Conservation (phyloP, 768 basidiomycete species). For the Pleurotus citrinopileatus region DNA sequence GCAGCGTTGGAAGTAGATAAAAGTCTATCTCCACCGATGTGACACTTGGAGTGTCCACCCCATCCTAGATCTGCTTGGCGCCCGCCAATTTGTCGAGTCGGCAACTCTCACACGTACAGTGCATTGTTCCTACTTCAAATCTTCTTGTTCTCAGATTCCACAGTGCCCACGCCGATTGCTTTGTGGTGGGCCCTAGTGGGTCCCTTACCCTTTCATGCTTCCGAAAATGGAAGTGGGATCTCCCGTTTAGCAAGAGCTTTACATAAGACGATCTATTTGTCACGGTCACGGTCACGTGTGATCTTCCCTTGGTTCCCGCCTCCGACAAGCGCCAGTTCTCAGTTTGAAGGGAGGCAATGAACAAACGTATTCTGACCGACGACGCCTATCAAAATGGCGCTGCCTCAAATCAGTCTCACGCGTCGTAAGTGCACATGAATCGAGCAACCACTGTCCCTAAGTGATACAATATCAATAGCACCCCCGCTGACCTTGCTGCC, state of each 20-base stretch:
- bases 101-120: neutral
- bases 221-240: neutral
- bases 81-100: neutral
- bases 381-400: constrained; percentile 2
- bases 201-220: constrained; percentile 1
- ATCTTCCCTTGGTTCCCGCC: neutral
- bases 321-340: neutral
- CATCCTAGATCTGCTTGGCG: neutral
- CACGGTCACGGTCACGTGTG: constrained; percentile 7
- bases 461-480: constrained; percentile 23
- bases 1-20: too few species aligned
- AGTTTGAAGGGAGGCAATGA: constrained; percentile 13
- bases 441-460: constrained; percentile 13
- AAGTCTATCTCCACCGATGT: too few species aligned
- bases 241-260: neutral
- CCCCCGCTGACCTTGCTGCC: constrained; percentile 47
- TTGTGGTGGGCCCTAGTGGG: constrained; percentile 1
- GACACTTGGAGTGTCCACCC: too few species aligned
- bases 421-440: constrained; percentile 5
- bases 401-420: constrained; percentile 1
- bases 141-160: neutral
- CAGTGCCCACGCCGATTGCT: neutral
- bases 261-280: neutral
- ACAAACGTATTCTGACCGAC: constrained; percentile 29
- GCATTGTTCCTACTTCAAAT: constrained; percentile 4